Base-by-base conservation (phyloP, 805 yeast genomes). In the Candida dendrica region DNA sequence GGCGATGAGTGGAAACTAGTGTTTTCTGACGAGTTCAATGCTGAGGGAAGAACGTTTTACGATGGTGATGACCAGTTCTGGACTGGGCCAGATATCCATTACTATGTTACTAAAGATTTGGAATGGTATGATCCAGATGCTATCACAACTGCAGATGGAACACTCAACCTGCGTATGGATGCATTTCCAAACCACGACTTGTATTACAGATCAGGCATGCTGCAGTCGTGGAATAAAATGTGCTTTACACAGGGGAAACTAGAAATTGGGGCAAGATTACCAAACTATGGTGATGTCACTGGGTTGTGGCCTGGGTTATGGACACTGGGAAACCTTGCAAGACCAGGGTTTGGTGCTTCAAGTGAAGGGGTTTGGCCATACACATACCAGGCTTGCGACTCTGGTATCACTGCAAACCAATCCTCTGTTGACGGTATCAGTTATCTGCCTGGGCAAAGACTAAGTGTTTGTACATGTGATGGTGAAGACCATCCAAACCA, bases 91-190 rank as follows among this genome's bases (percentile, higher is more conserved):
- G 71, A 71, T 48, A 44, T 71, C 26, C 63, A 70, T 47, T 71
- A 72, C 48, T 73, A 60, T 41, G 75, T 75, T 14, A 71, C 76
- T 8, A 48, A 65, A 38, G 77, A 72, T 54, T 63, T 72, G 49
- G 76, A 72, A 53, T 72, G 75, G 75, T 72, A 72, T 50, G 73
- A 68, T 41, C 77, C 77, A 1, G 77, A 72, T 47, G 75, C 75
- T 2, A 64, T 56, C 1, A 48, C 62, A 5, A 72, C 76, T 1
- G 54, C 53, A 2, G 61, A 68, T 41, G 76, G 76, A 11, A 58
- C 74, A 2, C 53, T 71, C 22, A 47, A 54, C 16, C 32, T 72
- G 17, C 49, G 59, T 39, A 52, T 71, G 65, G 77, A 71, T 48
- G 68, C 71, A 3, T 59, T 54, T 41, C 55, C 65, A 39, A 64